Evolutionary conservation across 2,329 filamentous ascomycete species (phyloP).

Genomic region (Helminthosporium solani): DNA sequence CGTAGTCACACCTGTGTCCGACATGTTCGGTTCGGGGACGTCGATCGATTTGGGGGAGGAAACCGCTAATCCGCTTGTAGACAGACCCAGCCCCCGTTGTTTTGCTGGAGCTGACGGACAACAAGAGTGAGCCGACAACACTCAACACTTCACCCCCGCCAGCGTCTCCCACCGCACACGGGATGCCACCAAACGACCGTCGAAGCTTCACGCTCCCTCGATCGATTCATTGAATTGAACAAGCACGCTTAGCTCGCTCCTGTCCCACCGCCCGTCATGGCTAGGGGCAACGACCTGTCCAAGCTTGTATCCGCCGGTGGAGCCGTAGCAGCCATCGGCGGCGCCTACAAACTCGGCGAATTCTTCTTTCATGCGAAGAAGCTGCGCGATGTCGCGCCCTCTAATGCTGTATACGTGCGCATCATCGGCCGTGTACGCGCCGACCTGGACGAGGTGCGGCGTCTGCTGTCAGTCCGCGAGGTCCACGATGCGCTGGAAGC

Average conservation of each 20-base stretch:
- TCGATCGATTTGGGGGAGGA: not conserved
- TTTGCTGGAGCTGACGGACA: conserved; percentile 13
- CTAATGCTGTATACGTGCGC: conserved; percentile 43
- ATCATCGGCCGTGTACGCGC: conserved; percentile 39
- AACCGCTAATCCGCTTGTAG: not conserved
- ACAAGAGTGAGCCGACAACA: conserved; percentile 27
- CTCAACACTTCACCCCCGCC: conserved; percentile 8
- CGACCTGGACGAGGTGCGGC: conserved; percentile 42
- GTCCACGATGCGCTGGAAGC: conserved; percentile 41
- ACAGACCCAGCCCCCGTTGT: conserved; percentile 15
- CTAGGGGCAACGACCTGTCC: conserved; percentile 14
- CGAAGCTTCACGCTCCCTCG: conserved; percentile 28
- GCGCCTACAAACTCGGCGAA: conserved; percentile 42
- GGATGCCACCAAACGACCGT: conserved; percentile 35
- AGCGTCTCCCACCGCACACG: conserved; percentile 28
- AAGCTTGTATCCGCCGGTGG: conserved; percentile 37
- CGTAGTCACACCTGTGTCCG: no score
- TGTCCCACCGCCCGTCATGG: conserved; percentile 27
- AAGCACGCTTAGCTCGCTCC: not conserved
- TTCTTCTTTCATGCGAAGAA: conserved; percentile 40
- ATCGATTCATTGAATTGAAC: conserved; percentile 19
- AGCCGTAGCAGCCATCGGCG: conserved; percentile 36
- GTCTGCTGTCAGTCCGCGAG: conserved; percentile 40
- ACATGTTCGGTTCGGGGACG: no score
- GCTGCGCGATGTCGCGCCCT: conserved; percentile 38